Evolutionary conservation across 148 eudicot species (phyloP).

Genomic region (Camellia sinensis): DNA sequence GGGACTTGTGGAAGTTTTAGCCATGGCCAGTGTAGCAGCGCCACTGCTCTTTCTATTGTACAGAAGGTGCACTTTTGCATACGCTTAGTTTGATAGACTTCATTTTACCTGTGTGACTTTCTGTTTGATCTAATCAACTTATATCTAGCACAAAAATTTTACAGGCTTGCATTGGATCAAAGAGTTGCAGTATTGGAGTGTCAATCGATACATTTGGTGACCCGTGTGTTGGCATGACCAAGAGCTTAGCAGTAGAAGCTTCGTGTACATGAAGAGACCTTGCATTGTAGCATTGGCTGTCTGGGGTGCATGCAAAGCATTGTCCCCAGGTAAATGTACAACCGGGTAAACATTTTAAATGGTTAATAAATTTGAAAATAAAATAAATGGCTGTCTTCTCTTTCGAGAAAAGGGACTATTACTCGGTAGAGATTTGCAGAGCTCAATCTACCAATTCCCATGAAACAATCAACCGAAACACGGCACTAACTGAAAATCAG

Average conservation of each 20-base stretch:
- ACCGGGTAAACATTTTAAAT: not conserved
- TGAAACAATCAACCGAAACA: no score
- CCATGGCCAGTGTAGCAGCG: conserved; percentile 74
- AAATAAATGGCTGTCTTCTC: not conserved
- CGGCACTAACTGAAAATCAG: no score
- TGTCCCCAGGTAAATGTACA: conserved; percentile 12
- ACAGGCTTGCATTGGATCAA: conserved; percentile 73
- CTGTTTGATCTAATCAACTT: not conserved
- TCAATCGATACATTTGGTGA: conserved; percentile 55
- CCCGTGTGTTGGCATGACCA: conserved; percentile 57
- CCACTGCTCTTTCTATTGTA: conserved; percentile 50
- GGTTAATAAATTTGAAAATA: not conserved
- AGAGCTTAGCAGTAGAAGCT: conserved; percentile 82
- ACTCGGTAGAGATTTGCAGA: no score
- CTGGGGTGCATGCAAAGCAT: conserved; percentile 13
- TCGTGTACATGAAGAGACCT: conserved; percentile 36
- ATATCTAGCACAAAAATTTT: not conserved
- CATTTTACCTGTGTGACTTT: not conserved
- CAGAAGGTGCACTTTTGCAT: conserved; percentile 43
- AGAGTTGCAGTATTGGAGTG: conserved; percentile 57
- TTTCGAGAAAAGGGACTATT: no score
- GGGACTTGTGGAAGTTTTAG: conserved; percentile 78
- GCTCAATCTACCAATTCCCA: no score
- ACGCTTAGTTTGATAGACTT: not conserved
- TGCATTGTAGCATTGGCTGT: not conserved